phyloP scores from a whole-genome alignment of 2,329 filamentous ascomycete species.

The Calonectria pseudoreteaudii region DNA sequence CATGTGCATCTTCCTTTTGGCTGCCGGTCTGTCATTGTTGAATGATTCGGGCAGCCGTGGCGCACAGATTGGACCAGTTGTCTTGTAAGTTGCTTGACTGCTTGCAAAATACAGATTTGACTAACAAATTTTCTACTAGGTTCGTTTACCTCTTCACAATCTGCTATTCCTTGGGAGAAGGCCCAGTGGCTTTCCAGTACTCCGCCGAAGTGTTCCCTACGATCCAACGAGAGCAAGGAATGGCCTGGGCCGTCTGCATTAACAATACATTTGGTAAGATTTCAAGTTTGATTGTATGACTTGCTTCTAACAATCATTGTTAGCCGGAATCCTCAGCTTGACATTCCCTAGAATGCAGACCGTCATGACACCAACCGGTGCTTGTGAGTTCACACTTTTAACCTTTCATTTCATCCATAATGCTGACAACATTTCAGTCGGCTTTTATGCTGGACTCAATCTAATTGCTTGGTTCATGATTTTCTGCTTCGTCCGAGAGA shows the following conservation, averaged over 20 bases:
- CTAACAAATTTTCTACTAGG: conserved; percentile 22
- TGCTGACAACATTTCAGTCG: conserved; percentile 40
- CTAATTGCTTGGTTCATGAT: conserved; percentile 57
- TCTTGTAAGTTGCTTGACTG: conserved; percentile 31
- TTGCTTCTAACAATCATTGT: conserved; percentile 19
- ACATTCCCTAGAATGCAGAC: conserved; percentile 49
- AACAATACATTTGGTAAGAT: conserved; percentile 48
- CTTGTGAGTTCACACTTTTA: conserved; percentile 33
- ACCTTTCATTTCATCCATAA: rapidly evolving
- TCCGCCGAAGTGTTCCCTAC: conserved; percentile 53
- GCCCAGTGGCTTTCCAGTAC: conserved; percentile 53
- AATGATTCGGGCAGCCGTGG: conserved; percentile 37
- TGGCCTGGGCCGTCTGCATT: conserved; percentile 53
- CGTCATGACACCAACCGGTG: conserved; percentile 48
- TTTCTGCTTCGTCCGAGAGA: conserved; percentile 60
- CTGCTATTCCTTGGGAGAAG: conserved; percentile 51
- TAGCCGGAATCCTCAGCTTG: conserved; percentile 43
- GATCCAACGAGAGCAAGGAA: conserved; percentile 52
- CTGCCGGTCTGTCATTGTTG: conserved; percentile 47
- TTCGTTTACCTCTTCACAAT: conserved; percentile 53
- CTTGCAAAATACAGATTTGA: not conserved
- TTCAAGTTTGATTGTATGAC: not conserved
- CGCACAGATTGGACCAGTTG: conserved; percentile 44
- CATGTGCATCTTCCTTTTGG: conserved; percentile 48
- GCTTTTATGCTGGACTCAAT: conserved; percentile 59